These are phyloP conservation scores for Penstemon barbatus DNA, from an alignment of 257 asterid genomes.

Conservation along the genomic window DNA sequence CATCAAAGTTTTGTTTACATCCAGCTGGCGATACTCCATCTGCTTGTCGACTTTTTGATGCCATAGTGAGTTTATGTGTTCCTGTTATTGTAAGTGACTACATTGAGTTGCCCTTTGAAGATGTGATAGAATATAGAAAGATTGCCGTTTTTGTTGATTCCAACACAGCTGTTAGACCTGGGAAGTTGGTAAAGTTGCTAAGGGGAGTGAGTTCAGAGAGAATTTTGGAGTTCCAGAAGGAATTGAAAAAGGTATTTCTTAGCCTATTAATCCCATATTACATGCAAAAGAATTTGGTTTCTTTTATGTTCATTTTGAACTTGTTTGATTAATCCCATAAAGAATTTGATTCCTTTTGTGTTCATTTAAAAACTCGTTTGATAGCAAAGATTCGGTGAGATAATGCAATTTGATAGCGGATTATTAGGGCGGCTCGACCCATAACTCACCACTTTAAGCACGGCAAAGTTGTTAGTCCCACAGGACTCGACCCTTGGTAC, in stretches of 20 bases:
- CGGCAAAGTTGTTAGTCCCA: too few relatives aligned
- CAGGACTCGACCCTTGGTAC: too few relatives aligned
- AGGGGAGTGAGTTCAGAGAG: slow-evolving; percentile 51
- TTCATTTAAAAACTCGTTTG: too few relatives aligned
- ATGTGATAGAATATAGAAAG: slow-evolving; percentile 85
- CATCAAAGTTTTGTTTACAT: slow-evolving; percentile 88
- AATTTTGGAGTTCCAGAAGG: slow-evolving; percentile 75
- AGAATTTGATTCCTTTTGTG: too few relatives aligned
- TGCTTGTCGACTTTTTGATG: slow-evolving; percentile 98
- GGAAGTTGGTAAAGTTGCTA: slow-evolving; percentile 72
- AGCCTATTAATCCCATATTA: slow-evolving; percentile 8
- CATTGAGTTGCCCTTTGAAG: slow-evolving; percentile 97
- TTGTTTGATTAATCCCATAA: too few relatives aligned
- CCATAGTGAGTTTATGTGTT: slow-evolving; percentile 89
- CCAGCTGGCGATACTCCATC: slow-evolving; percentile 99
- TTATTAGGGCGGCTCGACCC: too few relatives aligned
- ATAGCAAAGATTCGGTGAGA: too few relatives aligned
- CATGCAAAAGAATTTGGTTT: slow-evolving; percentile 4
- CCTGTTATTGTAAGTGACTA: slow-evolving; percentile 93
- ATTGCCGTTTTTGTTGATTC: slow-evolving; percentile 81
- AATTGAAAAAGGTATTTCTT: slow-evolving; percentile 65
- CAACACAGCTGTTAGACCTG: slow-evolving; percentile 65
- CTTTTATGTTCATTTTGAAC: not conserved
- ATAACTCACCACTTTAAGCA: too few relatives aligned
- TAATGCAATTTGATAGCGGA: too few relatives aligned